phyloP scores from a whole-genome alignment of 306 rosid species.

The Vachellia collinsii region DNA sequence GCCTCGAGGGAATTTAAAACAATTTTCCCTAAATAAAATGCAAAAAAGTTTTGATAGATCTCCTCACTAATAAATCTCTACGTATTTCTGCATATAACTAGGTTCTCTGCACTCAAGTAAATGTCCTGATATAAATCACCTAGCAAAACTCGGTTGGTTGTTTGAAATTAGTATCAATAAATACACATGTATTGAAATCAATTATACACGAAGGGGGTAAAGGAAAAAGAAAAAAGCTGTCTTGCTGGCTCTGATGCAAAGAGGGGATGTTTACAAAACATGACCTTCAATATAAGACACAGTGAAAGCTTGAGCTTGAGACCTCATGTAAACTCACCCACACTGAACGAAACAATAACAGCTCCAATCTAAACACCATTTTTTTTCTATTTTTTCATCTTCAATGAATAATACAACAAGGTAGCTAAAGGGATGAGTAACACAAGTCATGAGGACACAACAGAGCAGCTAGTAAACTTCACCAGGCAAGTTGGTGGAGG shows the following conservation, averaged over 20 bases:
- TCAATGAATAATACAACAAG: slow-evolving; percentile 14
- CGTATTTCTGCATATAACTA: neutral
- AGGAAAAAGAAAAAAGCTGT: neutral
- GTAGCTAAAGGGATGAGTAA: slow-evolving; percentile 28
- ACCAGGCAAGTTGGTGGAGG: slow-evolving; percentile 52
- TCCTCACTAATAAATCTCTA: neutral
- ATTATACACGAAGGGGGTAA: neutral
- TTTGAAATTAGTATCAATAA: slow-evolving; percentile 29
- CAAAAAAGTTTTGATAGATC: neutral
- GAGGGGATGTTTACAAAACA: slow-evolving; percentile 26
- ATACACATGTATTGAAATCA: slow-evolving; percentile 30
- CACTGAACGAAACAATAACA: slow-evolving; percentile 16
- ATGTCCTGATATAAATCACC: neutral
- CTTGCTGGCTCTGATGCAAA: slow-evolving; percentile 3
- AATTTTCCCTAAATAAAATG: neutral
- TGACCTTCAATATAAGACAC: slow-evolving; percentile 16
- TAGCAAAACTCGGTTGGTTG: neutral
- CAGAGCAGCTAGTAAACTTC: slow-evolving; percentile 55
- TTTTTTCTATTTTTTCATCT: slow-evolving; percentile 24
- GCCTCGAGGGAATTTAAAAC: neutral
- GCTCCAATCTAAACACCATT: slow-evolving; percentile 30
- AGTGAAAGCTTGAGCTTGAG: too few species aligned
- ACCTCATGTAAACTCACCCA: neutral
- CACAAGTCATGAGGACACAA: slow-evolving; percentile 5
- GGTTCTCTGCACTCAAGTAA: neutral